phyloP scores from a whole-genome alignment of 2,329 filamentous ascomycete genomes.

The Colletotrichum higginsianum region DNA sequence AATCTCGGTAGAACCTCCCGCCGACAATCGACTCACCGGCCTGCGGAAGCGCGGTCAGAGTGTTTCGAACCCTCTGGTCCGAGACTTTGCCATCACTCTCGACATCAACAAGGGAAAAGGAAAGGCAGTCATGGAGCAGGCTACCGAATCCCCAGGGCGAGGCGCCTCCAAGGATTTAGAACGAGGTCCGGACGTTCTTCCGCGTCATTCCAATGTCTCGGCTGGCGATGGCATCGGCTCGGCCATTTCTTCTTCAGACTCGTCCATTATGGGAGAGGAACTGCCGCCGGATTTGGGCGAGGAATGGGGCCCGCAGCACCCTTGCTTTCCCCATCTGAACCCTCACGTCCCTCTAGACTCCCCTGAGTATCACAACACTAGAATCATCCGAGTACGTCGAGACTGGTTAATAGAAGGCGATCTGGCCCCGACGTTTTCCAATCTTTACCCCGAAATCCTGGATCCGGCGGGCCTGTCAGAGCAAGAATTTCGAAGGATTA shows the following conservation, averaged over 20 bases:
- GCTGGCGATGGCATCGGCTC: slow-evolving; percentile 68
- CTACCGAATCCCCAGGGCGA: slow-evolving; percentile 52
- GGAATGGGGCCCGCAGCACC: slow-evolving; percentile 93
- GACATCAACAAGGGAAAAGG: slow-evolving; percentile 67
- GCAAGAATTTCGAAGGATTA: slow-evolving; percentile 85
- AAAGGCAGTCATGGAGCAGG: slow-evolving; percentile 62
- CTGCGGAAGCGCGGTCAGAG: slow-evolving; percentile 50
- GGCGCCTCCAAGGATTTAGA: slow-evolving; percentile 68
- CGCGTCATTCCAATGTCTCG: slow-evolving; percentile 64
- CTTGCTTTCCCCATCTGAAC: slow-evolving; percentile 94
- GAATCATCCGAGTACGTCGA: slow-evolving; percentile 90
- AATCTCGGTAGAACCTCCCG: slow-evolving; percentile 15
- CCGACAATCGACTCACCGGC: slow-evolving; percentile 43
- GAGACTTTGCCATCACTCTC: slow-evolving; percentile 40
- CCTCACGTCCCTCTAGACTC: slow-evolving; percentile 88
- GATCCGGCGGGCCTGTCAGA: slow-evolving; percentile 87
- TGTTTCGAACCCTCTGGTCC: slow-evolving; percentile 45
- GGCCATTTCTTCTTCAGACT: slow-evolving; percentile 69
- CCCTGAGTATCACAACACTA: slow-evolving; percentile 80
- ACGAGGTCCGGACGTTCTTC: slow-evolving; percentile 63
- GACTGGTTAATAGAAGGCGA: slow-evolving; percentile 95
- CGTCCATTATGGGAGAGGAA: slow-evolving; percentile 75
- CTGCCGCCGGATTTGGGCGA: slow-evolving; percentile 78
- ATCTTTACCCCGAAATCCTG: slow-evolving; percentile 95
- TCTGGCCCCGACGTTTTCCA: slow-evolving; percentile 92